A percentile compares a stretch with the other conserved stretches of the same genome.
Conservation (phyloP, 1,284 basidiomycete species). For the Bondarzewia mesenterica region DNA sequence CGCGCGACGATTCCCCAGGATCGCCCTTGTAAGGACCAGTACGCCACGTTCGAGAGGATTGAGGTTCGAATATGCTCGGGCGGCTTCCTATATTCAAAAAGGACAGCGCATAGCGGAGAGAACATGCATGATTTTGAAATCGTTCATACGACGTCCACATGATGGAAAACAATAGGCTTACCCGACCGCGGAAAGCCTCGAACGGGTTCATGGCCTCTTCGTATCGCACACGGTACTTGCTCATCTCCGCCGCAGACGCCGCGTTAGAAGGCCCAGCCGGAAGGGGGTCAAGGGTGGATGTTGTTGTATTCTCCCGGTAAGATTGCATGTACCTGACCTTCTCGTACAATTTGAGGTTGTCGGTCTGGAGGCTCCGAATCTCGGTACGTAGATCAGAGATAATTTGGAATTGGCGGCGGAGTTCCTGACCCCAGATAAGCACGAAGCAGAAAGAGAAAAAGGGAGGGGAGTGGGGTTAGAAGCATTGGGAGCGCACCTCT, state of each 20-base stretch:
- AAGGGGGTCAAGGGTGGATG: slow-evolving; percentile 61
- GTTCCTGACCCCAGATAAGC: slow-evolving; percentile 48
- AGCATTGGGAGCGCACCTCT: slow-evolving; percentile 48
- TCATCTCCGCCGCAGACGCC: slow-evolving; percentile 61
- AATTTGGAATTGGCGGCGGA: slow-evolving; percentile 88
- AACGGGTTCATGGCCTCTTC: slow-evolving; percentile 98
- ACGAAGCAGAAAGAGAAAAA: slow-evolving; percentile 1
- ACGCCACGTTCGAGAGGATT: slow-evolving; percentile 90
- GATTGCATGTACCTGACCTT: slow-evolving; percentile 96
- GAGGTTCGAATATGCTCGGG: slow-evolving; percentile 82
- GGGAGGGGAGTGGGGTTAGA: slow-evolving; percentile 1
- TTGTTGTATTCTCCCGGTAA: slow-evolving; percentile 67
- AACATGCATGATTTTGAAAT: not conserved
- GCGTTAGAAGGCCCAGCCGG: slow-evolving; percentile 32
- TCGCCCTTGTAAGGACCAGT: slow-evolving; percentile 75
- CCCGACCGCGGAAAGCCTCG: slow-evolving; percentile 90
- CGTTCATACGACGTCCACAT: not conserved
- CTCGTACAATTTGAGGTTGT: slow-evolving; percentile 93
- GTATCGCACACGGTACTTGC: slow-evolving; percentile 85
- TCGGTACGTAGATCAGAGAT: slow-evolving; percentile 88
- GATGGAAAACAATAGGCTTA: slow-evolving; percentile 34
- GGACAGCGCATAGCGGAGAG: not conserved
- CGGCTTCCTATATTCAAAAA: slow-evolving; percentile 68
- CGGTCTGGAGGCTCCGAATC: slow-evolving; percentile 81
- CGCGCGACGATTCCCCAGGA: slow-evolving; percentile 83